Evolutionary conservation across 306 rosid species (phyloP).

Genomic region (Astragalus membranaceus): DNA sequence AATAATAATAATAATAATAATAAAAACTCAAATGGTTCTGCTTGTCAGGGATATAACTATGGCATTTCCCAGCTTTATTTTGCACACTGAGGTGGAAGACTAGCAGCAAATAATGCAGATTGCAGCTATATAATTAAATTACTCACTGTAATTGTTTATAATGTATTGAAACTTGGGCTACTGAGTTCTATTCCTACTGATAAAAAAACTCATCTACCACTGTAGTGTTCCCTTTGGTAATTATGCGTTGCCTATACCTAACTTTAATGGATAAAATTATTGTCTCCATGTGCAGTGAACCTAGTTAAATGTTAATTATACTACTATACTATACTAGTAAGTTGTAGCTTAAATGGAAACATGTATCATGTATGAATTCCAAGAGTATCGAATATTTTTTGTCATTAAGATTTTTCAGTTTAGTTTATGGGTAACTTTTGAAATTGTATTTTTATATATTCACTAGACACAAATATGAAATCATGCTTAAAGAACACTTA

Average conservation of each 20-base stretch:
- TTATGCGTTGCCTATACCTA: neutral
- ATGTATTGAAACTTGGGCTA: neutral
- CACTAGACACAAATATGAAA: no score
- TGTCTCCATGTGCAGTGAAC: neutral
- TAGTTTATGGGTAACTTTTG: neutral
- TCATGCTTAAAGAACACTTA: no score
- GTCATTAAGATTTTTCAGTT: no score
- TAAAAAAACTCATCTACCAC: neutral
- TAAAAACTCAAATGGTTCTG: neutral
- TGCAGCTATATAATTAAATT: neutral
- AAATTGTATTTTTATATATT: neutral
- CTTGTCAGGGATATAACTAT: slow-evolving; percentile 60
- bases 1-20: neutral
- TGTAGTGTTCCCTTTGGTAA: neutral
- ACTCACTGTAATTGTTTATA: neutral
- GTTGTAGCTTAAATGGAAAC: neutral
- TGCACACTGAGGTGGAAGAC: slow-evolving; percentile 41
- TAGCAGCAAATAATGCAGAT: slow-evolving; percentile 9
- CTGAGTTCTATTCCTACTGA: no score
- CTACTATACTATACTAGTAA: no score
- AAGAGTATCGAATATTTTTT: neutral
- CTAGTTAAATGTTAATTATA: neutral
- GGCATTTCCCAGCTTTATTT: slow-evolving; percentile 72
- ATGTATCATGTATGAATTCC: neutral
- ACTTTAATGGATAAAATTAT: neutral